Percentiles rank a stretch among this genome's conserved stretches.
These are phyloP conservation scores for Solanum bulbocastanum DNA, from an alignment of 257 asterid genomes.

Conservation along the genomic window DNA sequence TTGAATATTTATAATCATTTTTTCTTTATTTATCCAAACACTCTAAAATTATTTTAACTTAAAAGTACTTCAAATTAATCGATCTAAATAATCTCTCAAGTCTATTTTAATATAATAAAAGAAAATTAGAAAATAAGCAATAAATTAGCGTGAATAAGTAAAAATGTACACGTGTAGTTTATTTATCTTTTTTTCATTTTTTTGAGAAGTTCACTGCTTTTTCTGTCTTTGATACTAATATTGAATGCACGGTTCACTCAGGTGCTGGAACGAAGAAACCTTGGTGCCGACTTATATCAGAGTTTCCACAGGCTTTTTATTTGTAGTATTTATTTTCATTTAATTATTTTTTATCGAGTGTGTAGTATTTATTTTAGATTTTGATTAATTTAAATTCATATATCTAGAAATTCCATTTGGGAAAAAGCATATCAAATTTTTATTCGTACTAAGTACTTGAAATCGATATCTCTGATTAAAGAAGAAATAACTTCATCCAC, in stretches of 20 bases:
- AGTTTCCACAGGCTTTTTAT: constrained; percentile 10
- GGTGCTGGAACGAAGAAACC: neutral
- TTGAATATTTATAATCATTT: neutral
- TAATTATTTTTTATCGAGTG: too few species aligned
- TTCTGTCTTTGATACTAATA: too few species aligned
- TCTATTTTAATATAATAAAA: neutral
- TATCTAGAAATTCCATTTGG: neutral
- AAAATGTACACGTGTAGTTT: neutral
- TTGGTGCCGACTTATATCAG: neutral
- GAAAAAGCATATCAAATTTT: too few species aligned
- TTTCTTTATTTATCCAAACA: too few species aligned
- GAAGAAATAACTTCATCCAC: rapidly evolving
- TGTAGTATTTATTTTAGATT: neutral
- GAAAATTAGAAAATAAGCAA: neutral
- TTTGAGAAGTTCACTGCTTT: neutral
- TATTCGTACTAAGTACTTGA: rapidly evolving
- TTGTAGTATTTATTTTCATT: neutral
- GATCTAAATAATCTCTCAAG: neutral
- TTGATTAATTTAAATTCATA: too few species aligned
- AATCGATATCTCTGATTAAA: too few species aligned
- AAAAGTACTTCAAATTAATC: too few species aligned
- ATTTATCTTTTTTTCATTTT: too few species aligned
- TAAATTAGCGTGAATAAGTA: too few species aligned
- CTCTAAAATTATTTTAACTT: neutral
- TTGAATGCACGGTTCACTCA: neutral